Base-by-base conservation (phyloP, 1,284 basidiomycete species). In the Fomitopsis palustris region DNA sequence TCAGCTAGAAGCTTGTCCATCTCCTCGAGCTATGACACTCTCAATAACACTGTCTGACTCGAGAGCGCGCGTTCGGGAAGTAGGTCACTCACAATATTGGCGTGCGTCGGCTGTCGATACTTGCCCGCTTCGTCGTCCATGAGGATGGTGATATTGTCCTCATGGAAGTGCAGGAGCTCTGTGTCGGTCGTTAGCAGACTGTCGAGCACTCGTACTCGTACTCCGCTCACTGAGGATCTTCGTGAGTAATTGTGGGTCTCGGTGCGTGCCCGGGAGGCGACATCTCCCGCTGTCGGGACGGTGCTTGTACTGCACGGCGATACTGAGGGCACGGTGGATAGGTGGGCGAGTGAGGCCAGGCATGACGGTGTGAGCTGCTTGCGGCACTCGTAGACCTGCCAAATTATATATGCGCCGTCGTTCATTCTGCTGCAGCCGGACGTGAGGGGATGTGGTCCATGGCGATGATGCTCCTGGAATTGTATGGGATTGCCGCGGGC, bases 1-100 rank as follows among this genome's bases (percentile, higher is more conserved):
- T 59, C 66, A 9, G 19, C 10, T 19, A 69, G 64, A 1, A 70
- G 53, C 4, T 65, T 61, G 2, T 55, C 49, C 67, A 69, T 69
- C 12, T 63, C 61, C 1, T 57, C 31, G 7, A 64, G 41, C 68
- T 69, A 39, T 7, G 38, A 16, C 45, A 5, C n/a, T 6, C 9
- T 14, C n/a, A 25, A 37, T 27, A n/a, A 52, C 31, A 19, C 35
- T 5, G 25, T 17, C 4, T 29, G 21, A 25, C 9, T 29, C 16
- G n/a, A n/a, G n/a, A n/a, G n/a, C n/a, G n/a, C n/a, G n/a, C n/a
- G n/a, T n/a, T n/a, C n/a, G n/a, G n/a, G n/a, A n/a, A n/a, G n/a
- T 21, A 37, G 8, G 2, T 23, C 16, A 56, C 63, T 61, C 37
- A 65, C 67, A 21, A 68, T 67, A 54, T 67, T 67, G 3, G 61